Evolutionary conservation across 257 asterid species (phyloP), one percentile per base, ranked within the genome.

Genomic region (Solanum peruvianum): DNA sequence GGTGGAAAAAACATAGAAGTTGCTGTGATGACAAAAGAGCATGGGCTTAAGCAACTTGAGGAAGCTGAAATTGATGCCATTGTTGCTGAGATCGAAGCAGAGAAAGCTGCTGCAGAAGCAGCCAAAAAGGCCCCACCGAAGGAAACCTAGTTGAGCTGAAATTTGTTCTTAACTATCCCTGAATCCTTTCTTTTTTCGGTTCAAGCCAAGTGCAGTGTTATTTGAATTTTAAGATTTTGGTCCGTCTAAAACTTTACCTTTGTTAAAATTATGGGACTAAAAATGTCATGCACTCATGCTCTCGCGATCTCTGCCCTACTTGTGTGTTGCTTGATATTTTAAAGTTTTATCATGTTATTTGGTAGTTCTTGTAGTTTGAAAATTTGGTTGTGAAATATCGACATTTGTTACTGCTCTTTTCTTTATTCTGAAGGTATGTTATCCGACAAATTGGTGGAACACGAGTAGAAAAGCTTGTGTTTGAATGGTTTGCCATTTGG

Each of bases 1-100:
- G 99, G 98, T 33, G 99, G 99, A 88, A 97, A 95, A 94, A 97
- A 97, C 93, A 94, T 97, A 23, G 99, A 97, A 91, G 98, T 95
- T 75, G 99, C 98, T 64, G 97, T 96, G 56, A 96, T 96, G 98
- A 96, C 98, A 9, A 95, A 92, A 89, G 95, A 95, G 60, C 87
- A 89, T 23, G 99, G 98, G 82, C 91, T 95, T 88, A 89, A 81
- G 84, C 98, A 95, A 88, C 98, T 96, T 67, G 99, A 96, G 88
- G 99, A 96, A 92, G 96, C 95, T 86, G 99, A 96, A 87, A 96
- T 95, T 11, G 99, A 96, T 86, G 97, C 94, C 75, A 88, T 96
- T 88, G 99, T 93, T 87, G 97, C 95, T 10, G 98, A 95, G 78
- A 95, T 95, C 44, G 98, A 95, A 80, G 98, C 96, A 21, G 99